Conservation (phyloP, 129 eudicot species). For the Centella asiatica region DNA sequence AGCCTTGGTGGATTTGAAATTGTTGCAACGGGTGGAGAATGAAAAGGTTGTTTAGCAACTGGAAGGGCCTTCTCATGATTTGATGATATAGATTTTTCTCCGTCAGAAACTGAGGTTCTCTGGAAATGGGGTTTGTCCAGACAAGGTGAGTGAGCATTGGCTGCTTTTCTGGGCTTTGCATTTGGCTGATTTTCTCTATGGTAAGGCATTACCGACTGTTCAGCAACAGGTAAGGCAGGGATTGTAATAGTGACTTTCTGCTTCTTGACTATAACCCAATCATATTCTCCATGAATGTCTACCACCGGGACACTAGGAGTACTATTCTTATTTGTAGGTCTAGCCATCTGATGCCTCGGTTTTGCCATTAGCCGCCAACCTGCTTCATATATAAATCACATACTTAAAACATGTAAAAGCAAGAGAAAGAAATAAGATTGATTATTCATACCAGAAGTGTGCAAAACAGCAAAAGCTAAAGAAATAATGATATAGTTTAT, state of each 20-base stretch:
- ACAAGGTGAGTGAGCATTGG: conserved; percentile 10
- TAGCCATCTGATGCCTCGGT: conserved; percentile 22
- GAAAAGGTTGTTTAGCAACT: conserved; percentile 6
- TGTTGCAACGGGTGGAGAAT: conserved; percentile 17
- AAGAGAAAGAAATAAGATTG: not conserved
- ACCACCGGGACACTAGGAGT: conserved; percentile 26
- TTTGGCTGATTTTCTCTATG: conserved; percentile 22
- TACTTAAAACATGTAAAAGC: not conserved
- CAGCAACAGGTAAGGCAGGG: conserved; percentile 52
- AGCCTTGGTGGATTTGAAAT: conserved; percentile 25
- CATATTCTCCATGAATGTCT: conserved; percentile 36
- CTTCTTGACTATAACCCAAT: conserved; percentile 80
- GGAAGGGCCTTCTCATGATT: conserved; percentile 18
- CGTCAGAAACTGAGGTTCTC: conserved; percentile 21
- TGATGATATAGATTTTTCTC: conserved; percentile 26
- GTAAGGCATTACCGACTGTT: conserved; percentile 23
- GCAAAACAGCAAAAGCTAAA: not conserved
- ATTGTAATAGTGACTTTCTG: conserved; percentile 72
- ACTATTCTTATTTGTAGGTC: conserved; percentile 25
- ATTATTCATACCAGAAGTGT: not conserved
- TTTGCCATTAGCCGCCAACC: conserved; percentile 42
- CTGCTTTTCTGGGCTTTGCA: conserved; percentile 12
- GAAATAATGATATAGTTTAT: no score
- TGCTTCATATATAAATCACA: conserved; percentile 20
- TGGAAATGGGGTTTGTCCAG: conserved; percentile 8